Conservation (phyloP, 768 basidiomycete species). For the Zangia roseola region DNA sequence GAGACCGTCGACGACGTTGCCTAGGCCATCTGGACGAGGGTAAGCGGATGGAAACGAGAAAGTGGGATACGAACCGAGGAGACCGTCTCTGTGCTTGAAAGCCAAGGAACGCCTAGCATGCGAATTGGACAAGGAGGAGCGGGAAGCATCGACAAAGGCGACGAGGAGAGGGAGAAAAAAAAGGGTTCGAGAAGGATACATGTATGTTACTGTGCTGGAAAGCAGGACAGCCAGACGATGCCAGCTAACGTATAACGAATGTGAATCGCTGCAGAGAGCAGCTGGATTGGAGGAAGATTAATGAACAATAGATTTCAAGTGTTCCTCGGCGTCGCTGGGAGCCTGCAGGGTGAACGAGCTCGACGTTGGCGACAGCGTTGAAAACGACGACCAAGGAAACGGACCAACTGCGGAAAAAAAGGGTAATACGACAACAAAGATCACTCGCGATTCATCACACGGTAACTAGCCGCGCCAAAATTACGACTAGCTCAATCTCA, state of each 20-base stretch:
- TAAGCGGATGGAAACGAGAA: not conserved
- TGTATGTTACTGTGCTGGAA: conserved; percentile 31
- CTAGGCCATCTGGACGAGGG: conserved; percentile 10
- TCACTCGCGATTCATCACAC: conserved; percentile 18
- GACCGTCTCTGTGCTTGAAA: conserved; percentile 23
- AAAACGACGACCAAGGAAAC: conserved; percentile 8
- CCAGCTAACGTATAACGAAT: conserved; percentile 34
- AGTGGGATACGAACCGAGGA: conserved; percentile 12
- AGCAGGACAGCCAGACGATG: conserved; percentile 20
- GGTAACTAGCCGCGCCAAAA: conserved; percentile 12
- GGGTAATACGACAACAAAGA: conserved; percentile 6
- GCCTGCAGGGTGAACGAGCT: conserved; percentile 4
- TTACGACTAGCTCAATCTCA: too few species aligned
- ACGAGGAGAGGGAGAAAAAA: conserved; percentile 29
- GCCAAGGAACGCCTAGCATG: conserved; percentile 34
- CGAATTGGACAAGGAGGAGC: conserved; percentile 38
- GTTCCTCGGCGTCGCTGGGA: conserved; percentile 15
- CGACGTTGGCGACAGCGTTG: conserved; percentile 19
- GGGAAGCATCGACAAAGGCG: conserved; percentile 34
- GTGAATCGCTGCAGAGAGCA: conserved; percentile 29
- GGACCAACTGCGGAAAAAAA: conserved; percentile 10
- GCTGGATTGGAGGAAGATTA: conserved; percentile 1
- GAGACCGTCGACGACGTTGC: not conserved
- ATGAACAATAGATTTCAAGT: conserved; percentile 1
- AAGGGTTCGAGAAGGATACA: conserved; percentile 22